Conservation (phyloP, 306 rosid species). For the Delonix regia region DNA sequence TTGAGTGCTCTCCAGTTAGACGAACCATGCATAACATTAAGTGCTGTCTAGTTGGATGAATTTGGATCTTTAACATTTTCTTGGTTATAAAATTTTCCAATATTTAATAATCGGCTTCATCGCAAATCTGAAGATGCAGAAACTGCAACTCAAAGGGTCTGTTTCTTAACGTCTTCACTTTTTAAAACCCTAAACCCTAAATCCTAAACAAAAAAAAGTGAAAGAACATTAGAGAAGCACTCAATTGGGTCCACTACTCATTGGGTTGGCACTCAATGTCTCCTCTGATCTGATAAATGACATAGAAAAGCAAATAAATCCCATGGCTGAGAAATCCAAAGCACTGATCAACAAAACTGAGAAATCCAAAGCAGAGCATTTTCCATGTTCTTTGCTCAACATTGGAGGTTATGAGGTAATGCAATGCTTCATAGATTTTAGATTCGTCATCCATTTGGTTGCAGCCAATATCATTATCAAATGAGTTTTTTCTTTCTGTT, state of each 20-base stretch:
- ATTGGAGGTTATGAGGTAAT: constrained; percentile 57
- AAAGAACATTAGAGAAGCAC: no score
- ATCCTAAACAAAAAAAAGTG: no score
- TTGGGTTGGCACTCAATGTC: constrained; percentile 43
- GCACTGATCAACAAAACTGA: constrained; percentile 13
- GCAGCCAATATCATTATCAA: background rate
- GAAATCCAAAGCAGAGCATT: constrained; percentile 12
- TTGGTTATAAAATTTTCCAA: no score
- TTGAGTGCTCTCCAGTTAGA: no score
- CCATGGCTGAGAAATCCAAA: constrained; percentile 41
- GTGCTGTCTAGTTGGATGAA: no score
- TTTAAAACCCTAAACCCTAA: no score
- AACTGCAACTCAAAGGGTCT: background rate
- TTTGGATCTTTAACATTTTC: no score
- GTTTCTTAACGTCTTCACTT: no score
- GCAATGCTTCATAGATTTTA: no score
- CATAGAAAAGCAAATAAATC: background rate
- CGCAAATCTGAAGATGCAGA: background rate
- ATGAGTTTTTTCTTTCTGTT: background rate
- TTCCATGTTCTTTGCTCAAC: constrained; percentile 29
- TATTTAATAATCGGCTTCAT: no score
- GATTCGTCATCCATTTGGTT: background rate
- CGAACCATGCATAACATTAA: no score
- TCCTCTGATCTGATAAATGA: constrained; percentile 23
- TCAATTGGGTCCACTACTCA: constrained; percentile 19